These are phyloP conservation scores for Umbelopsis vinacea DNA, from an alignment of 192 early-diverging fungal genomes.

Conservation along the genomic window DNA sequence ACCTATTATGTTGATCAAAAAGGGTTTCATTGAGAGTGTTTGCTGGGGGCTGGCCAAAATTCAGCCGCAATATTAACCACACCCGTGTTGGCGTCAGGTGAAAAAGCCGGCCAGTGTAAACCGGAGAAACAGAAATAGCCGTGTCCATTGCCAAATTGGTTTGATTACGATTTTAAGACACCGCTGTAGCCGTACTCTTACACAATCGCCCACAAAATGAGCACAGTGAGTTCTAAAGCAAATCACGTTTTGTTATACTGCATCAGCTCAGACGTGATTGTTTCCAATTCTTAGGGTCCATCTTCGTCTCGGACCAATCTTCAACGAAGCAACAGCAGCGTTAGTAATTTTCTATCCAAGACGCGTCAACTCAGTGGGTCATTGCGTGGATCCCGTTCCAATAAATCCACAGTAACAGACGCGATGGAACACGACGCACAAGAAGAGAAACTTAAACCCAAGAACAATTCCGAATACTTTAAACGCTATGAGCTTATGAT, in stretches of 20 bases:
- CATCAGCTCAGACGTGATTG: background rate
- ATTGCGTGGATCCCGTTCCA: conserved; percentile 2
- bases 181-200: background rate
- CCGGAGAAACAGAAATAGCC: too few relatives aligned
- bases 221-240: conserved; percentile 15
- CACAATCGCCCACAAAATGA: conserved; percentile 8
- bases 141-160: background rate
- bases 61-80: too few relatives aligned
- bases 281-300: too few relatives aligned
- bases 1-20: background rate
- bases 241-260: background rate
- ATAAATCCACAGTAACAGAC: background rate
- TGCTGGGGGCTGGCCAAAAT: too few relatives aligned
- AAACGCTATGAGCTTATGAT: conserved; percentile 71
- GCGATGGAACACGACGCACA: background rate
- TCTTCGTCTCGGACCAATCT: background rate
- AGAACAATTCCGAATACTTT: conserved; percentile 46
- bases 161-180: background rate
- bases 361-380: conserved; percentile 17
- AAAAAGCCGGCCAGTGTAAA: too few relatives aligned
- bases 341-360: conserved; percentile 16
- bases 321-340: conserved; percentile 17
- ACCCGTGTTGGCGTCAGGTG: too few relatives aligned
- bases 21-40: background rate
- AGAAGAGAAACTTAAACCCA: conserved; percentile 20